Evolutionary conservation across 1,284 basidiomycete genomes (phyloP).

Genomic region (Boletus semigastroideus): DNA sequence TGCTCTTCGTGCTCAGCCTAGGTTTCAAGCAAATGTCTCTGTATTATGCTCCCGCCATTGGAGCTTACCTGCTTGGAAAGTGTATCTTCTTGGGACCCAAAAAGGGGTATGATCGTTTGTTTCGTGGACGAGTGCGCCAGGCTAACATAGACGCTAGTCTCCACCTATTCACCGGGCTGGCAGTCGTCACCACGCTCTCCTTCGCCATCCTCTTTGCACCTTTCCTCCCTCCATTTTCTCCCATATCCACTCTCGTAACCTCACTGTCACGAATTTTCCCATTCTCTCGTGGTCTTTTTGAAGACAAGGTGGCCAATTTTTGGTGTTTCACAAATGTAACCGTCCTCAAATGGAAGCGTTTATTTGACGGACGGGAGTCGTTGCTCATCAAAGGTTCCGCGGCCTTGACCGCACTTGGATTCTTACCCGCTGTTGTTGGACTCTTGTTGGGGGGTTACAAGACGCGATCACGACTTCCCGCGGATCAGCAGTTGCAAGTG

Average conservation of each 20-base stretch:
- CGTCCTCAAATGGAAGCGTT: constrained; percentile 75
- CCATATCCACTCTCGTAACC: constrained; percentile 48
- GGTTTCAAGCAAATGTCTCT: constrained; percentile 96
- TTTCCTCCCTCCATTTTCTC: constrained; percentile 32
- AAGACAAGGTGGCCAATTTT: constrained; percentile 96
- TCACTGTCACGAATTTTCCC: constrained; percentile 87
- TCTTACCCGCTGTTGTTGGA: constrained; percentile 60
- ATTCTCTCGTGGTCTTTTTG: constrained; percentile 86
- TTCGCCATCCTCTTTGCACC: constrained; percentile 67
- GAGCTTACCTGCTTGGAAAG: constrained; percentile 81
- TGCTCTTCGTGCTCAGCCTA: constrained; percentile 82
- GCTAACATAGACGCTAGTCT: constrained; percentile 38
- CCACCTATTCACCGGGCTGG: constrained; percentile 70
- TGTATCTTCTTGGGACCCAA: constrained; percentile 68
- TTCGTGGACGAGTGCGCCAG: background rate
- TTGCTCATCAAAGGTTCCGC: constrained; percentile 59
- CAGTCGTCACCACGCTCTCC: constrained; percentile 52
- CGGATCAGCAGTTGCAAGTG: constrained; percentile 12
- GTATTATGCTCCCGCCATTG: constrained; percentile 90
- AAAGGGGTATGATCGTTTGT: constrained; percentile 56
- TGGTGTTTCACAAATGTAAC: constrained; percentile 91
- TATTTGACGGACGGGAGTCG: constrained; percentile 38
- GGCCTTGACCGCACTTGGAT: constrained; percentile 59
- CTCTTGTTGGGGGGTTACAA: constrained; percentile 52
- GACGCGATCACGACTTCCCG: constrained; percentile 23